Percentiles rank a stretch among this genome's conserved stretches.
These are phyloP conservation scores for Eucalyptus pumila DNA, from an alignment of 345 rosid genomes.

Conservation along the genomic window DNA sequence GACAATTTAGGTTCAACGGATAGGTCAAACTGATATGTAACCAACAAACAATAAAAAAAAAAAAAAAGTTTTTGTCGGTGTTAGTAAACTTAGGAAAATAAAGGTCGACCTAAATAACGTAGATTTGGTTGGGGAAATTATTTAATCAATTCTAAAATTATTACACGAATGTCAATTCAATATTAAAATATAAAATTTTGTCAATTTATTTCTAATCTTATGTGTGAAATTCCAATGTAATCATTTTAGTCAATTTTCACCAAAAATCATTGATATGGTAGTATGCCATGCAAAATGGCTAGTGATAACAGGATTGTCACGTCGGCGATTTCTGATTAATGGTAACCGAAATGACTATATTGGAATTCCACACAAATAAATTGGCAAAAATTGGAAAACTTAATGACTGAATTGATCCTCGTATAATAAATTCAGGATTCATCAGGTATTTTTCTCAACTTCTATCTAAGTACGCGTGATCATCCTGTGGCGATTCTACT, in stretches of 20 bases:
- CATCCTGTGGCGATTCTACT: not conserved
- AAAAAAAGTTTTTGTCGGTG: not conserved
- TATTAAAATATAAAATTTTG: not conserved
- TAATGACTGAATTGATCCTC: rapidly evolving
- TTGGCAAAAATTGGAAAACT: not conserved
- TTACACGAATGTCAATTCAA: rapidly evolving
- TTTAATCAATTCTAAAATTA: not conserved
- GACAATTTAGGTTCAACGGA: not conserved
- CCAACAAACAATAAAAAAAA: not conserved
- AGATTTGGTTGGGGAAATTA: not conserved
- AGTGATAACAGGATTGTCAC: rapidly evolving
- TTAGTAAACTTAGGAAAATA: not conserved
- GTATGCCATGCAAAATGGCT: rapidly evolving
- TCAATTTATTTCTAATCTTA: not conserved
- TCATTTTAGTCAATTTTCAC: not conserved
- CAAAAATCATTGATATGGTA: too few relatives aligned
- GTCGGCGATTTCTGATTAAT: rapidly evolving
- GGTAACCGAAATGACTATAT: not conserved
- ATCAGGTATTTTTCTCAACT: not conserved
- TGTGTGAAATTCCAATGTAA: not conserved
- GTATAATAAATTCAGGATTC: not conserved
- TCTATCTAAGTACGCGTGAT: not conserved
- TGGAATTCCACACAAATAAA: not conserved
- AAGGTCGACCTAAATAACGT: not conserved
- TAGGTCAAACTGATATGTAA: not conserved